These are phyloP conservation scores for Trametes villosa DNA, from an alignment of 768 basidiomycete species.

Conservation along the genomic window DNA sequence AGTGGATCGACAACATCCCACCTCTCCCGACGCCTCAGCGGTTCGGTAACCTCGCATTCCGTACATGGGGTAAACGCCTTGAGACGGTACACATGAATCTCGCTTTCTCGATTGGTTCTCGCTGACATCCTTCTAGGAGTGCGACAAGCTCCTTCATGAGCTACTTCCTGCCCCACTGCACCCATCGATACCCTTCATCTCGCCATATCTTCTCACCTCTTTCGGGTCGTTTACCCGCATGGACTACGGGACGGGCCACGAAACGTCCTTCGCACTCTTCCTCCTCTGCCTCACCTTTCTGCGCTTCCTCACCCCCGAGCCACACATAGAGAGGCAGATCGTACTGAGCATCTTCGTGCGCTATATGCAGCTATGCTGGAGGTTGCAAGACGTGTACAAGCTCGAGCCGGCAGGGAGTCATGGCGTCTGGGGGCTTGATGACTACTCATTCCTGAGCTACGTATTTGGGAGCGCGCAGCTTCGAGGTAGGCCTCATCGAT, in stretches of 20 bases:
- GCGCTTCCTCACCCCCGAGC: slow-evolving; percentile 61
- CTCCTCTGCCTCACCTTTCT: slow-evolving; percentile 73
- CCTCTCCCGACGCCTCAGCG: slow-evolving; percentile 74
- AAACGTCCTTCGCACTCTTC: slow-evolving; percentile 84
- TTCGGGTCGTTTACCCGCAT: slow-evolving; percentile 91
- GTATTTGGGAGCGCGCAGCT: slow-evolving; percentile 92
- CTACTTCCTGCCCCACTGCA: slow-evolving; percentile 53
- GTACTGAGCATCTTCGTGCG: slow-evolving; percentile 70
- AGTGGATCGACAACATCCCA: slow-evolving; percentile 84
- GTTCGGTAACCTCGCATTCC: slow-evolving; percentile 91
- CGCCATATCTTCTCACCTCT: slow-evolving; percentile 77
- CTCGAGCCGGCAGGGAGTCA: slow-evolving; percentile 97
- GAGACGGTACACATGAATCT: slow-evolving; percentile 58
- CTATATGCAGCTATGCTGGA: slow-evolving; percentile 84
- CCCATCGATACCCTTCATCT: slow-evolving; percentile 61
- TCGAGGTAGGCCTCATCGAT: slow-evolving; percentile 50
- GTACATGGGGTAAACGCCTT: slow-evolving; percentile 79
- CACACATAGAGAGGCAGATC: slow-evolving; percentile 62
- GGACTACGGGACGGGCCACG: slow-evolving; percentile 98
- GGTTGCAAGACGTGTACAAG: slow-evolving; percentile 84
- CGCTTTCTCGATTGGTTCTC: neutral
- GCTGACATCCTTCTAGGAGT: slow-evolving; percentile 45
- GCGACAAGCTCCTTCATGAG: slow-evolving; percentile 50
- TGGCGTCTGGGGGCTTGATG: slow-evolving; percentile 97
- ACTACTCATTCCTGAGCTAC: slow-evolving; percentile 87